phyloP scores from a whole-genome alignment of 371 early-diverging fungal species.

The Mucor mucedo region DNA sequence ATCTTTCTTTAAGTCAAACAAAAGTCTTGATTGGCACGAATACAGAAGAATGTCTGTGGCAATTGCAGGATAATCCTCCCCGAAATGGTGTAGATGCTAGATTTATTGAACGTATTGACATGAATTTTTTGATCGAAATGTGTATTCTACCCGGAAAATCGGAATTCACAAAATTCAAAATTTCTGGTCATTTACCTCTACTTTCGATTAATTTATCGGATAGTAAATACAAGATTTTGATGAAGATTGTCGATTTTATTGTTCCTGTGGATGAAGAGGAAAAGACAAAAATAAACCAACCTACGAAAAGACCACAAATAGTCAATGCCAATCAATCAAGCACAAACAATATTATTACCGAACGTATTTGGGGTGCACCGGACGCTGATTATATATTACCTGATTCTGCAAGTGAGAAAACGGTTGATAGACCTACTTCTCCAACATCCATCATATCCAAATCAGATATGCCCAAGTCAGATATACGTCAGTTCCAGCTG shows the following conservation, averaged over 20 bases:
- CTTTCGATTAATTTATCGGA: constrained; percentile 82
- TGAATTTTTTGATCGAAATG: constrained; percentile 68
- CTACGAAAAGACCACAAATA: constrained; percentile 1
- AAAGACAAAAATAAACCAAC: not conserved
- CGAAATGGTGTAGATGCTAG: constrained; percentile 49
- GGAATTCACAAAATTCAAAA: constrained; percentile 68
- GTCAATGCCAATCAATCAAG: not conserved
- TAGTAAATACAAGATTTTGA: constrained; percentile 80
- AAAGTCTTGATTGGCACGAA: constrained; percentile 70
- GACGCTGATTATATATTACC: constrained; percentile 23
- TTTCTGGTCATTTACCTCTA: constrained; percentile 75
- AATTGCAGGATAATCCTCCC: constrained; percentile 42
- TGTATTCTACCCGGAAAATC: constrained; percentile 77
- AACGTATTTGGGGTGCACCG: constrained; percentile 30
- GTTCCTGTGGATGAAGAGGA: constrained; percentile 38
- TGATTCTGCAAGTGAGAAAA: constrained; percentile 25
- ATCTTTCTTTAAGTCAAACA: constrained; percentile 65
- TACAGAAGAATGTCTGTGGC: constrained; percentile 71
- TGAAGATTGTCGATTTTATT: constrained; percentile 72
- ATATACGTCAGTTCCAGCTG: constrained; percentile 70
- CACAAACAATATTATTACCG: constrained; percentile 24
- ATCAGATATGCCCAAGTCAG: constrained; percentile 34
- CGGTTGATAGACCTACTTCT: constrained; percentile 27
- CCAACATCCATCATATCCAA: constrained; percentile 8
- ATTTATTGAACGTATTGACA: constrained; percentile 76